Percentiles rank a stretch among this genome's conserved stretches.
These are phyloP conservation scores for Xylariaceae sp. DNA, from an alignment of 2,329 filamentous ascomycete genomes.

Conservation along the genomic window DNA sequence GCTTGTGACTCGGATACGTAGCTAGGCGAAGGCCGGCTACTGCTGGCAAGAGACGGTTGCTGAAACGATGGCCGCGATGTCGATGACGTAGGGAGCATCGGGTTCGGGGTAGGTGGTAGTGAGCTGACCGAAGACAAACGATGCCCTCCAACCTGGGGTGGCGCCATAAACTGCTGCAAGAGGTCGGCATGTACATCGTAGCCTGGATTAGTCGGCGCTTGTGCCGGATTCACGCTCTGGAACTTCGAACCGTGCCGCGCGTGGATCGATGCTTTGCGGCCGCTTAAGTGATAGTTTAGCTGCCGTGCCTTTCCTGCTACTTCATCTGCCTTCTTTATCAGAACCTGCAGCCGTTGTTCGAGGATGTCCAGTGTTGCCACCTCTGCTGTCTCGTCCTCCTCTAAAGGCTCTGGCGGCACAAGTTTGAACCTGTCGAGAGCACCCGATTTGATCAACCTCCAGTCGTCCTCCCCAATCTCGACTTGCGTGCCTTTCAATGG, in stretches of 20 bases:
- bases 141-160: slow-evolving; percentile 22
- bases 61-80: slow-evolving; percentile 29
- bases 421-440: slow-evolving; percentile 69
- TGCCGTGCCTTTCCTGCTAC: slow-evolving; percentile 61
- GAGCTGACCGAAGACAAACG: slow-evolving; percentile 28
- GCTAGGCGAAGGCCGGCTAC: slow-evolving; percentile 27
- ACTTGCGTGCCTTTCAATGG: slow-evolving; percentile 75
- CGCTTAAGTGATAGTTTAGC: slow-evolving; percentile 75
- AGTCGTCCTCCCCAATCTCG: slow-evolving; percentile 86
- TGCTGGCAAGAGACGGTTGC: slow-evolving; percentile 24
- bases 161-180: slow-evolving; percentile 48
- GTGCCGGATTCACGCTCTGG: slow-evolving; percentile 32
- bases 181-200: slow-evolving; percentile 53
- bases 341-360: slow-evolving; percentile 69
- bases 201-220: slow-evolving; percentile 28
- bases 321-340: slow-evolving; percentile 79
- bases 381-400: slow-evolving; percentile 84
- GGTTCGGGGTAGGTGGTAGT: slow-evolving; percentile 30
- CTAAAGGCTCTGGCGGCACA: slow-evolving; percentile 74
- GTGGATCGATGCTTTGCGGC: slow-evolving; percentile 68
- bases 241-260: slow-evolving; percentile 49
- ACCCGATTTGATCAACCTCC: slow-evolving; percentile 76
- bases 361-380: slow-evolving; percentile 79
- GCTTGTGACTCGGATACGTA: slow-evolving; percentile 26
- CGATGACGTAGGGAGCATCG: slow-evolving; percentile 24